These are phyloP conservation scores for Globisporangium cederbergense DNA, from an alignment of 352 stramenopile species.

Conservation along the genomic window DNA sequence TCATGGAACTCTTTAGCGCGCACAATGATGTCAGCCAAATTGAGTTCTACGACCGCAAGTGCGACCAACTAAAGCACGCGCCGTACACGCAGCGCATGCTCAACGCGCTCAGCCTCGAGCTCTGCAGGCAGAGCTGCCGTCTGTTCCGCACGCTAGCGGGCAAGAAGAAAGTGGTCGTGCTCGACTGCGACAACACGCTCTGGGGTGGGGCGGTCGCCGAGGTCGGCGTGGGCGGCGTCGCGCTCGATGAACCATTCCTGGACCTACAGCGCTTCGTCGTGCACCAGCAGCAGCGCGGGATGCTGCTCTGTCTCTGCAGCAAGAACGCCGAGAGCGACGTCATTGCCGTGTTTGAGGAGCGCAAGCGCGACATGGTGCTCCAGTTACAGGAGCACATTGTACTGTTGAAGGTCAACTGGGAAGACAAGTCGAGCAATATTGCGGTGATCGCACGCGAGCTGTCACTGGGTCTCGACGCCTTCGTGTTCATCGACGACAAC, in stretches of 20 bases:
- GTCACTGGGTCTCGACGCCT: constrained; percentile 52
- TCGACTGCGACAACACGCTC: constrained; percentile 78
- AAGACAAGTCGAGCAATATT: constrained; percentile 61
- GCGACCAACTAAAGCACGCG: constrained; percentile 56
- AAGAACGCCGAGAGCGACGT: constrained; percentile 69
- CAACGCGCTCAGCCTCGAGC: constrained; percentile 37
- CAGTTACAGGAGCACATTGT: constrained; percentile 50
- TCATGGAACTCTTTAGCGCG: constrained; percentile 27
- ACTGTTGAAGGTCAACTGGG: constrained; percentile 50
- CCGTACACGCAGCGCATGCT: constrained; percentile 68
- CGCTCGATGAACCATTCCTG: constrained; percentile 39
- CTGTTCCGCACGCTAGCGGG: constrained; percentile 22
- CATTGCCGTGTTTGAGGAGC: constrained; percentile 36
- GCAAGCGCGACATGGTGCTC: constrained; percentile 45
- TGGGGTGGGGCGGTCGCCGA: constrained; percentile 68
- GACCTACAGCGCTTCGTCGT: constrained; percentile 61
- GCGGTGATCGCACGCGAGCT: constrained; percentile 46
- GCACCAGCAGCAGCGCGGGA: constrained; percentile 34
- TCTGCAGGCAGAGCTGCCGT: constrained; percentile 50
- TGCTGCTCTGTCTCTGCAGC: constrained; percentile 65
- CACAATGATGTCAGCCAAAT: constrained; percentile 18
- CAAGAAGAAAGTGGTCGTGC: constrained; percentile 69
- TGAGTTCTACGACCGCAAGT: constrained; percentile 33
- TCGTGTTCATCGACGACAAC: constrained; percentile 77
- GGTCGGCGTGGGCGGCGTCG: constrained; percentile 33